Conservation (phyloP, 2,329 filamentous ascomycete genomes). For the Exophiala alcalophila region DNA sequence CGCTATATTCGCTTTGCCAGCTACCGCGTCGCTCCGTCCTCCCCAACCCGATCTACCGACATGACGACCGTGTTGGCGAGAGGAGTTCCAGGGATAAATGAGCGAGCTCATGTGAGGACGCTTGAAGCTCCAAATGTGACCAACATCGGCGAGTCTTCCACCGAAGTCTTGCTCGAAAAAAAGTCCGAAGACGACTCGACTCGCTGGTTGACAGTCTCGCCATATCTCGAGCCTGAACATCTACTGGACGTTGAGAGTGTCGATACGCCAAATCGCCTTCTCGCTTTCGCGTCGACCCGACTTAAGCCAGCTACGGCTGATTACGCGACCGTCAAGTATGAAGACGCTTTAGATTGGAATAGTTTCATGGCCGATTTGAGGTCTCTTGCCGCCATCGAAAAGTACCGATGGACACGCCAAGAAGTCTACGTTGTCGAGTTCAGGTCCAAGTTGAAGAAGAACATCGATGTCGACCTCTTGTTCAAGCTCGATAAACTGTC, state of each 20-base stretch:
- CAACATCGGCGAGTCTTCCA: neutral
- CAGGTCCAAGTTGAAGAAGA: slow-evolving; percentile 66
- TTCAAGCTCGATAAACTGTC: slow-evolving; percentile 72
- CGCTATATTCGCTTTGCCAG: too few species aligned
- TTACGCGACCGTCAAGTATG: slow-evolving; percentile 74
- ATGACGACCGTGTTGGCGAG: slow-evolving; percentile 5
- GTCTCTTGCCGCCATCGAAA: slow-evolving; percentile 48
- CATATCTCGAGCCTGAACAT: slow-evolving; percentile 69
- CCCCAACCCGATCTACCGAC: too few species aligned
- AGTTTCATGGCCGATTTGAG: slow-evolving; percentile 59
- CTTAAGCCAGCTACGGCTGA: slow-evolving; percentile 63
- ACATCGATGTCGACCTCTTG: slow-evolving; percentile 65
- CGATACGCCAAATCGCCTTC: slow-evolving; percentile 62
- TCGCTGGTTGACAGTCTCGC: slow-evolving; percentile 62
- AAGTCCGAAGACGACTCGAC: neutral
- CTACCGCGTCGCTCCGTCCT: too few species aligned
- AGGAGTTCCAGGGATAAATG: neutral
- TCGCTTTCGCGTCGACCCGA: slow-evolving; percentile 67
- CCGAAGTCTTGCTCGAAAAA: slow-evolving; percentile 1
- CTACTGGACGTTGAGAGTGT: slow-evolving; percentile 69
- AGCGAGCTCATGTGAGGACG: neutral
- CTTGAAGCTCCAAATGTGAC: neutral
- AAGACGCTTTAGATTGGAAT: slow-evolving; percentile 74
- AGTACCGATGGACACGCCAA: slow-evolving; percentile 57
- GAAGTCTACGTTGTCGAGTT: slow-evolving; percentile 84